These are phyloP conservation scores for Penicillium sp. DNA, from an alignment of 2,329 filamentous ascomycete genomes.

Conservation along the genomic window DNA sequence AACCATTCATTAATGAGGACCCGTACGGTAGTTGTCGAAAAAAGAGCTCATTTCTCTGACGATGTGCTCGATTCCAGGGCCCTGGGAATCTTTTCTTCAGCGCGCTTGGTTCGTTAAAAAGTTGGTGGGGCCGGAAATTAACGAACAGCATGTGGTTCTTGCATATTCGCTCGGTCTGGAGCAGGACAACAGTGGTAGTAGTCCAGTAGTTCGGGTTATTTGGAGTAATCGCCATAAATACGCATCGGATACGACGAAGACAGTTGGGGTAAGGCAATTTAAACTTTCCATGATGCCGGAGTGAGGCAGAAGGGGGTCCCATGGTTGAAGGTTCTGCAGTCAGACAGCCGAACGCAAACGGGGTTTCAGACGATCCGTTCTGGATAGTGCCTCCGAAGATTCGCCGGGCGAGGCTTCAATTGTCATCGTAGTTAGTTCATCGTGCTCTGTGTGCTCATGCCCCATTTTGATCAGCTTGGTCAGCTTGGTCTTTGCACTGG, in stretches of 20 bases:
- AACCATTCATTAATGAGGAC: not conserved
- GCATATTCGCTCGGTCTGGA: not conserved
- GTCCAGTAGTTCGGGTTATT: too few species aligned
- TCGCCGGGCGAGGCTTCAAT: not conserved
- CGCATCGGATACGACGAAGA: constrained; percentile 17
- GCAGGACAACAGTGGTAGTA: not conserved
- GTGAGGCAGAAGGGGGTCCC: not conserved
- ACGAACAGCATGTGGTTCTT: not conserved
- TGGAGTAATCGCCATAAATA: constrained; percentile 16
- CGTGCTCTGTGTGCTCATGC: not conserved
- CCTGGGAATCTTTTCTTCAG: not conserved
- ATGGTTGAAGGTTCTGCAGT: constrained; percentile 19
- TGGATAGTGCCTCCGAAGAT: not conserved
- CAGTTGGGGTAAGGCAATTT: constrained; percentile 21
- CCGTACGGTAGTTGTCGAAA: not conserved
- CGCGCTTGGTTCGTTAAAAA: not conserved
- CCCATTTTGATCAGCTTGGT: not conserved
- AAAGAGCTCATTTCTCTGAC: not conserved
- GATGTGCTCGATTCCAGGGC: not conserved
- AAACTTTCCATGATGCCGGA: not conserved
- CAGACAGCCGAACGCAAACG: constrained; percentile 2
- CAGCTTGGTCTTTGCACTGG: not conserved
- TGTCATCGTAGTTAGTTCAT: too few species aligned
- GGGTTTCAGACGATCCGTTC: constrained; percentile 1
- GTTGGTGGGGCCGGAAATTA: not conserved